These are phyloP conservation scores for Parietichytrium sp. DNA, from an alignment of 108 stramenopile species.

Conservation along the genomic window DNA sequence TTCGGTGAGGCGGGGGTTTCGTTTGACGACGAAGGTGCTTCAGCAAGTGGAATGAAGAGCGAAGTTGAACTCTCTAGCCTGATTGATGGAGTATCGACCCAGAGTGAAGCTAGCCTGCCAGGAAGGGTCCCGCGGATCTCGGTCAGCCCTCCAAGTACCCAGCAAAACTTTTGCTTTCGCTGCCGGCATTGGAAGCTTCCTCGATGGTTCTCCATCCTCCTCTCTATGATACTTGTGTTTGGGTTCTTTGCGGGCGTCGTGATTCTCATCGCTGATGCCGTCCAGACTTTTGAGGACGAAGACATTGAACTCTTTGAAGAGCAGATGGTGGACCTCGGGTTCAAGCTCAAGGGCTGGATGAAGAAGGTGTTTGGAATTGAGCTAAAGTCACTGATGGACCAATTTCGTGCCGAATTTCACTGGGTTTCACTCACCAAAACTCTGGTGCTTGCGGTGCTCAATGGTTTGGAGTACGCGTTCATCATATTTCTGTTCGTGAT, in stretches of 20 bases:
- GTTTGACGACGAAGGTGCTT: background rate
- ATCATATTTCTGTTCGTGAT: slow-evolving; percentile 35
- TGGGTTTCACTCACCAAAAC: slow-evolving; percentile 32
- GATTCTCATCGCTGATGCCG: slow-evolving; percentile 10
- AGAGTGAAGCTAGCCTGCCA: background rate
- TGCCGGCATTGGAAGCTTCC: background rate
- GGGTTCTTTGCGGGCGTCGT: slow-evolving; percentile 25
- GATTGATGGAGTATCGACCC: background rate
- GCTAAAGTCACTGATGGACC: background rate
- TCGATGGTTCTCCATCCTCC: slow-evolving; percentile 8
- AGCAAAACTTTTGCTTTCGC: background rate
- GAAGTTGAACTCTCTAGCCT: background rate
- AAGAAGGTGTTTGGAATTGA: slow-evolving; percentile 4
- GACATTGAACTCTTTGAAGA: slow-evolving; percentile 22
- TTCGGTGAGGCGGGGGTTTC: background rate
- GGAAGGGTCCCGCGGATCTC: no score
- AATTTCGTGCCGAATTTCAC: slow-evolving; percentile 22
- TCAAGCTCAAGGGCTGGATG: slow-evolving; percentile 9
- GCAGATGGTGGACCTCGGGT: background rate
- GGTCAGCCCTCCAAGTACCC: background rate
- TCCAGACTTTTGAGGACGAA: slow-evolving; percentile 36
- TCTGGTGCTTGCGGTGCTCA: slow-evolving; percentile 20
- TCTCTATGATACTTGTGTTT: background rate
- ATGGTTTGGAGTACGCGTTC: slow-evolving; percentile 32
- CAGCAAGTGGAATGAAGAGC: background rate